Percentiles rank a stretch among this genome's conserved stretches.
Conservation (phyloP, 306 rosid genomes). For the Prunus mongolica region DNA sequence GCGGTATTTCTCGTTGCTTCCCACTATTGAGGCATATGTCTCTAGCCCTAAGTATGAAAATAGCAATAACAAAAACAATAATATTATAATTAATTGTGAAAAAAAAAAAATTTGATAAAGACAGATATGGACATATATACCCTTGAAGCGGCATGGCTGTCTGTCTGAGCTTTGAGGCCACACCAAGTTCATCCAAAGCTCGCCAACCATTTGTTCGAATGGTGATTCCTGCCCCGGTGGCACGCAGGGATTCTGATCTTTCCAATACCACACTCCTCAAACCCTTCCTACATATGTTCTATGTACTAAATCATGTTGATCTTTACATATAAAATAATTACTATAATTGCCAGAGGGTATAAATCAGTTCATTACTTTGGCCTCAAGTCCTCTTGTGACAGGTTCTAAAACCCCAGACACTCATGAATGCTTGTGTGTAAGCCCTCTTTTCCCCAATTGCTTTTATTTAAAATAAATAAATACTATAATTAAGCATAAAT, state of each 20-base stretch:
- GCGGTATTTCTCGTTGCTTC: conserved; percentile 6
- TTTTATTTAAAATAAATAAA: too few species aligned
- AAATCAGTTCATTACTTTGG: too few species aligned
- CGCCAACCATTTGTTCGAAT: conserved; percentile 56
- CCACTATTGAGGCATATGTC: conserved; percentile 1
- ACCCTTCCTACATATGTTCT: conserved; percentile 30
- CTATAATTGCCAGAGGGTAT: too few species aligned
- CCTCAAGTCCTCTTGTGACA: too few species aligned
- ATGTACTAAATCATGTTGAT: too few species aligned
- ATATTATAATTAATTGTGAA: too few species aligned
- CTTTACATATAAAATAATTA: too few species aligned
- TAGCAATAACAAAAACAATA: too few species aligned
- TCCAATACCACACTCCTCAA: conserved; percentile 48
- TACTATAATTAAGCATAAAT: not conserved
- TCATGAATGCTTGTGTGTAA: too few species aligned
- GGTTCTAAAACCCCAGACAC: too few species aligned
- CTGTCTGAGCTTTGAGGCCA: conserved; percentile 40
- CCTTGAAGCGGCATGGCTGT: conserved; percentile 35
- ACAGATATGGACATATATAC: not conserved
- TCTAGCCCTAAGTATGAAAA: not conserved
- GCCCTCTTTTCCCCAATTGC: too few species aligned
- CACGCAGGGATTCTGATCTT: conserved; percentile 40
- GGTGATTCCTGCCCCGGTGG: conserved; percentile 38
- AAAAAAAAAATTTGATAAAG: too few species aligned
- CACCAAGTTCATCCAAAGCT: conserved; percentile 53